These are phyloP conservation scores for Boletus eberwhitei DNA, from an alignment of 768 basidiomycete species.

Conservation along the genomic window DNA sequence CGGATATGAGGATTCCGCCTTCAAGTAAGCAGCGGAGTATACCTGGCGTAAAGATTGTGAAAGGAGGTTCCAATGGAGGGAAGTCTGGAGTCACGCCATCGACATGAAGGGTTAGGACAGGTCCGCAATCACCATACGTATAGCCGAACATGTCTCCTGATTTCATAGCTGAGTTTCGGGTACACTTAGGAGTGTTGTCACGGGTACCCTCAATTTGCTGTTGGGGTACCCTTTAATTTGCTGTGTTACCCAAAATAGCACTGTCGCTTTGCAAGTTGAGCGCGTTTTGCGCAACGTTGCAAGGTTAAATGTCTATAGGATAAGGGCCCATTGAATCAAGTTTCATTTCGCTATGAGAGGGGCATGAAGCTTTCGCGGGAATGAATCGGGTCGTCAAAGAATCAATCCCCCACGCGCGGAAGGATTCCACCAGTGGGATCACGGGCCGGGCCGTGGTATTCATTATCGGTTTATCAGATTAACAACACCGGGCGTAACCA, in stretches of 20 bases:
- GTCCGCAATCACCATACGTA: background rate
- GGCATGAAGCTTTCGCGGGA: constrained; percentile 16
- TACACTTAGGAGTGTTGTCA: background rate
- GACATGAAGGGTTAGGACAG: constrained; percentile 2
- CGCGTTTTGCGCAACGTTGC: background rate
- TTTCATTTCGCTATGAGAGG: background rate
- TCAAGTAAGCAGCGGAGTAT: constrained; percentile 27
- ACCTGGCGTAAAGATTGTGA: constrained; percentile 34
- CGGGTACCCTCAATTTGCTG: constrained; percentile 1
- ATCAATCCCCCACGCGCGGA: background rate
- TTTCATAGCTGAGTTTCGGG: constrained; percentile 9
- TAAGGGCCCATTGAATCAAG: background rate
- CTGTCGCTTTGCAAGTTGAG: background rate
- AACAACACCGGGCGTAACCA: too few relatives aligned
- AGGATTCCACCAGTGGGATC: background rate
- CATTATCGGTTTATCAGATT: background rate
- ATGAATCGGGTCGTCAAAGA: constrained; percentile 12
- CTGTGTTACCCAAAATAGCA: constrained; percentile 5
- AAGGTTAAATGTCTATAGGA: background rate
- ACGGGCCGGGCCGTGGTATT: background rate
- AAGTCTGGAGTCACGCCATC: constrained; percentile 5
- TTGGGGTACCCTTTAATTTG: background rate
- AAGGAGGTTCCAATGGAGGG: constrained; percentile 18
- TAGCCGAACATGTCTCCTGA: background rate
- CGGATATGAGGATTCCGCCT: constrained; percentile 13